phyloP scores from a whole-genome alignment of 2,329 filamentous ascomycete genomes.

The Neonectria faginata region DNA sequence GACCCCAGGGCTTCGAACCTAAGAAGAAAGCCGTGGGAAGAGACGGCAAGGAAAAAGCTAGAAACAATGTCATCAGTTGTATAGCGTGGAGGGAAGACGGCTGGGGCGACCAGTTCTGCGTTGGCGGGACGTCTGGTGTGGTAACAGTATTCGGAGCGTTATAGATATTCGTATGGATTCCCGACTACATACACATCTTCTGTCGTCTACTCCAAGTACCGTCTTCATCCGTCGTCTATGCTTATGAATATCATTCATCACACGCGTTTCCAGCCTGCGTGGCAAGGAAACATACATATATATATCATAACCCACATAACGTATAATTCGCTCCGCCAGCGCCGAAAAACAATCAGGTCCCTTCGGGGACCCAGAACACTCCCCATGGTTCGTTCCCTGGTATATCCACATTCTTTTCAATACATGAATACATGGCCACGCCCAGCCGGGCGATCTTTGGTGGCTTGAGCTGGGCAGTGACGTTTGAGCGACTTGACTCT shows the following conservation, averaged over 20 bases:
- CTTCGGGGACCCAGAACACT: conserved; percentile 24
- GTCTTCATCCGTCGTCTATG: conserved; percentile 1
- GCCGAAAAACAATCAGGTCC: conserved; percentile 36
- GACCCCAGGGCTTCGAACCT: conserved; percentile 59
- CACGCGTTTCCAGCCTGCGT: conserved; percentile 7
- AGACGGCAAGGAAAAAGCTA: conserved; percentile 70
- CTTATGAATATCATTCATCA: conserved; percentile 7
- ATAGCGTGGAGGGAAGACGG: conserved; percentile 72
- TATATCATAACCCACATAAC: conserved; percentile 25
- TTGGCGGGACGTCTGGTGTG: conserved; percentile 72
- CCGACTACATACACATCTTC: not conserved
- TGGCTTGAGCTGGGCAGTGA: not conserved
- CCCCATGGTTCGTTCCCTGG: conserved; percentile 13
- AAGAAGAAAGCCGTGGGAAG: conserved; percentile 67
- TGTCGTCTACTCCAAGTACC: not conserved
- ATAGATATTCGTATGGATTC: conserved; percentile 34
- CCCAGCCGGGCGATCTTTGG: not conserved
- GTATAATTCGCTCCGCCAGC: conserved; percentile 34
- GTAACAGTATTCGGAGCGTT: conserved; percentile 70
- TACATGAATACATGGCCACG: conserved; percentile 25
- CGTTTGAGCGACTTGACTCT: conserved; percentile 4
- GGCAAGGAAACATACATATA: conserved; percentile 1
- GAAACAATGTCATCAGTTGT: conserved; percentile 71
- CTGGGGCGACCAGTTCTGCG: conserved; percentile 73
- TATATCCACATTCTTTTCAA: conserved; percentile 30